Evolutionary conservation across 2,329 filamentous ascomycete genomes (phyloP).

Genomic region (Phialophora tarda): DNA sequence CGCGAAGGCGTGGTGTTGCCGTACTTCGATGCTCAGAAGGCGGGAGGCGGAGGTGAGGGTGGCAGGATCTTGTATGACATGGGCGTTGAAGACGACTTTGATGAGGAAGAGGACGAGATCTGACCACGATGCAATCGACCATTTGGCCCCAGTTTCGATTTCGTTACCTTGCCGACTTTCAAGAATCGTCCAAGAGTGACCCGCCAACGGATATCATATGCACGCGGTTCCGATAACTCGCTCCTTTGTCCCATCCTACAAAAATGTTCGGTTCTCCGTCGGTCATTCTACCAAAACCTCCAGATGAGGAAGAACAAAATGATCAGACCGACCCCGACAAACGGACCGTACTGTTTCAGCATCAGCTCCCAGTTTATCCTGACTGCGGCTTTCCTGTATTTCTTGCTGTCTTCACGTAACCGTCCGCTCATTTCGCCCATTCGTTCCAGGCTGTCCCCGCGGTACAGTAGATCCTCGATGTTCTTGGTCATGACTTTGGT

Average conservation of each 20-base stretch:
- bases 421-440: slow-evolving; percentile 95
- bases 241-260: neutral
- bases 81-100: slow-evolving; percentile 95
- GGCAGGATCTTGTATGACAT: slow-evolving; percentile 96
- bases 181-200: neutral
- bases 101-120: slow-evolving; percentile 93
- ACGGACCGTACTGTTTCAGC: slow-evolving; percentile 93
- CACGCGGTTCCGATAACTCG: neutral
- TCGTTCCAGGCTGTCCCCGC: slow-evolving; percentile 89
- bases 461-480: slow-evolving; percentile 94
- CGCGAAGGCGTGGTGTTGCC: slow-evolving; percentile 89
- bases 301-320: slow-evolving; percentile 88
- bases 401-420: slow-evolving; percentile 88
- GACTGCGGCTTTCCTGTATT: slow-evolving; percentile 90
- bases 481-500: slow-evolving; percentile 99
- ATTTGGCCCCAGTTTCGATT: neutral
- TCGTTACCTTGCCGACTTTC: neutral
- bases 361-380: slow-evolving; percentile 98
- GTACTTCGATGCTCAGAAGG: slow-evolving; percentile 94
- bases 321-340: slow-evolving; percentile 79
- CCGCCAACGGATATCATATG: slow-evolving; percentile 7
- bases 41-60: slow-evolving; percentile 77
- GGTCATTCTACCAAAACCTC: slow-evolving; percentile 76
- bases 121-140: slow-evolving; percentile 46
- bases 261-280: neutral